Base-by-base conservation (phyloP, 164 flowering plant species). In the Aristolochia californica region DNA sequence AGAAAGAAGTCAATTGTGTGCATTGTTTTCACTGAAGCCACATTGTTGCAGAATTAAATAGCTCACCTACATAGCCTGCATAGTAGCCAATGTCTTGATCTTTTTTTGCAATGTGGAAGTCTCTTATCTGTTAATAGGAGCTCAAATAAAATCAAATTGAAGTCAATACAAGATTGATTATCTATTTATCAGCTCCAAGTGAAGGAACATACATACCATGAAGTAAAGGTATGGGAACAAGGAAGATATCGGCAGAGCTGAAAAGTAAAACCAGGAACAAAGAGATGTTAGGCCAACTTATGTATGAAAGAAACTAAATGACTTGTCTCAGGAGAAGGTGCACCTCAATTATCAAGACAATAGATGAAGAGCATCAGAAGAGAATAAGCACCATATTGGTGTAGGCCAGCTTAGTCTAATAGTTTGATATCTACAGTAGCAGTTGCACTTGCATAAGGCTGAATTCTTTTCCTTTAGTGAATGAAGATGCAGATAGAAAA, bases 181-280 rank as follows among this genome's bases (percentile, higher is more conserved):
- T 16, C 20, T 10, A 54, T 34, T 34, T 2, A 34, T 34, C 40
- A 34, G 10, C 40, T 12, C 40, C 9, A 34, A 34, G 40, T 2
- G 40, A 50, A 50, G 20, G 34, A 44, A 45, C 13, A 28, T 56
- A 67, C 83, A 53, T 71, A 83, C 95, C 91, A 85, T 85, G 77
- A 85, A 87, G 63, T 87, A 87, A 9, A 85, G 71, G 72, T 77
- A 87, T 0, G 96, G 96, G 55, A 83, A 85, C 51, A 87, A 81
- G 48, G 88, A 81, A 43, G 87, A 71, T 59, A 80, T 75, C 12
- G 88, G 85, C 74, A 87, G 63, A 21, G 77, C 95, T 87, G 95
- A 38, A 82, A 70, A 56, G 11, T 34, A 18, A 25, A 60, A 21
- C 22, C 52, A 22, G 14, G 10, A 38, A 22, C 1, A 9, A 22